These are phyloP conservation scores for Trametes meyenii DNA, from an alignment of 768 basidiomycete genomes.

Conservation along the genomic window DNA sequence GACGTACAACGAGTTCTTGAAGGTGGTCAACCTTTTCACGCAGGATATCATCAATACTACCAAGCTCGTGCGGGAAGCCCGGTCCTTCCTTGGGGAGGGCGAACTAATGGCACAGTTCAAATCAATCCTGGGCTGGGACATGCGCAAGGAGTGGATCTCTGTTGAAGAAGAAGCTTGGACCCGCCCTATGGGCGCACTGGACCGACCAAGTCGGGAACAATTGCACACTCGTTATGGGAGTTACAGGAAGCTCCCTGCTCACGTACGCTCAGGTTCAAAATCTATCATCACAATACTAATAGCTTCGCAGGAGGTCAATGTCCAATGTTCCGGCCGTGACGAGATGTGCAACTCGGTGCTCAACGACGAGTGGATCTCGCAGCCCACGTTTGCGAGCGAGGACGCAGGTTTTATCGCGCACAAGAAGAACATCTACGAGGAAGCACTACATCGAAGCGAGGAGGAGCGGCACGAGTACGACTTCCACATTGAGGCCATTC, in stretches of 20 bases:
- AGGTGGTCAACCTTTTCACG: slow-evolving; percentile 91
- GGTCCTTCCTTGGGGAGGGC: slow-evolving; percentile 71
- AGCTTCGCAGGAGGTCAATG: slow-evolving; percentile 72
- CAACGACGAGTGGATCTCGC: slow-evolving; percentile 98
- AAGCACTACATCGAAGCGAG: slow-evolving; percentile 93
- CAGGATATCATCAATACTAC: slow-evolving; percentile 91
- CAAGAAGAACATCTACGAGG: slow-evolving; percentile 95
- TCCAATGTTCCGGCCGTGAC: slow-evolving; percentile 92
- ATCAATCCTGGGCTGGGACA: slow-evolving; percentile 87
- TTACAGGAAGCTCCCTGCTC: slow-evolving; percentile 81
- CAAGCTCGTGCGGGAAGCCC: slow-evolving; percentile 78
- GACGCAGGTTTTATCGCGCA: slow-evolving; percentile 89
- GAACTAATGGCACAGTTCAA: slow-evolving; percentile 84
- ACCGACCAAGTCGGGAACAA: slow-evolving; percentile 62
- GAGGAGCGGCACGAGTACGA: slow-evolving; percentile 99
- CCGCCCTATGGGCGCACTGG: slow-evolving; percentile 33
- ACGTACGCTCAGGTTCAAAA: slow-evolving; percentile 52
- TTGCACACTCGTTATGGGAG: slow-evolving; percentile 79
- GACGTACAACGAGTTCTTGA: slow-evolving; percentile 92
- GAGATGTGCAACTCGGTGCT: slow-evolving; percentile 95
- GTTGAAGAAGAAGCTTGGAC: slow-evolving; percentile 35
- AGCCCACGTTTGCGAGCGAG: slow-evolving; percentile 94
- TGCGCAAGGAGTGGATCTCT: slow-evolving; percentile 50
- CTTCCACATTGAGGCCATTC: slow-evolving; percentile 96
- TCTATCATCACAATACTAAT: background rate